Evolutionary conservation across 2,329 filamentous ascomycete species (phyloP).

Genomic region (Venturia carpophila): DNA sequence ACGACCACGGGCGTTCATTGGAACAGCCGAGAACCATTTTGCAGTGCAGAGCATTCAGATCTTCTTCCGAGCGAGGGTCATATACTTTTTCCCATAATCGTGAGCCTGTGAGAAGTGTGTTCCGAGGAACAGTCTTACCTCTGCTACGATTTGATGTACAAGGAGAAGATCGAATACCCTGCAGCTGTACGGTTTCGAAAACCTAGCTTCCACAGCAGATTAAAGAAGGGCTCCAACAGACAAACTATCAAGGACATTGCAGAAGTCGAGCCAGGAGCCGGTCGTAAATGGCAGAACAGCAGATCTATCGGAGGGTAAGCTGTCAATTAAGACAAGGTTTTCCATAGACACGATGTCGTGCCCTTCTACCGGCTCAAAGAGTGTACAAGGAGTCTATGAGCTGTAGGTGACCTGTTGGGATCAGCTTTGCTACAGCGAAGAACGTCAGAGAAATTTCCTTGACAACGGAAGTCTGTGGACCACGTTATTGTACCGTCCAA

Average conservation of each 20-base stretch:
- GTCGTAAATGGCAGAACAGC: neutral
- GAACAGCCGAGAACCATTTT: neutral
- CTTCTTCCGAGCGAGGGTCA: neutral
- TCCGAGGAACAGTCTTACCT: neutral
- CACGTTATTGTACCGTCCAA: neutral
- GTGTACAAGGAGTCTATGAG: neutral
- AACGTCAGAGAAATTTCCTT: neutral
- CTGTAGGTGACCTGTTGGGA: neutral
- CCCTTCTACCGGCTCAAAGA: too few species aligned
- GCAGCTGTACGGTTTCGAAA: neutral
- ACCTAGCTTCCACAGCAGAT: neutral
- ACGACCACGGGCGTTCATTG: neutral
- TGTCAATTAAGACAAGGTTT: conserved; percentile 8
- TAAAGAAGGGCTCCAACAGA: neutral
- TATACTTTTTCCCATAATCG: neutral
- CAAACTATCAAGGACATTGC: neutral
- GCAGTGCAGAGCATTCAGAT: neutral
- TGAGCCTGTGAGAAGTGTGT: neutral
- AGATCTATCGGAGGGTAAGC: neutral
- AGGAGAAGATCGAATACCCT: neutral
- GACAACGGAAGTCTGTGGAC: neutral
- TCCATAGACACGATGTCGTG: neutral
- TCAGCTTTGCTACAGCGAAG: neutral
- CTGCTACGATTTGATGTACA: neutral
- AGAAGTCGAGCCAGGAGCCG: neutral